These are phyloP conservation scores for Astragalus membranaceus DNA, from an alignment of 306 rosid genomes.

Conservation along the genomic window DNA sequence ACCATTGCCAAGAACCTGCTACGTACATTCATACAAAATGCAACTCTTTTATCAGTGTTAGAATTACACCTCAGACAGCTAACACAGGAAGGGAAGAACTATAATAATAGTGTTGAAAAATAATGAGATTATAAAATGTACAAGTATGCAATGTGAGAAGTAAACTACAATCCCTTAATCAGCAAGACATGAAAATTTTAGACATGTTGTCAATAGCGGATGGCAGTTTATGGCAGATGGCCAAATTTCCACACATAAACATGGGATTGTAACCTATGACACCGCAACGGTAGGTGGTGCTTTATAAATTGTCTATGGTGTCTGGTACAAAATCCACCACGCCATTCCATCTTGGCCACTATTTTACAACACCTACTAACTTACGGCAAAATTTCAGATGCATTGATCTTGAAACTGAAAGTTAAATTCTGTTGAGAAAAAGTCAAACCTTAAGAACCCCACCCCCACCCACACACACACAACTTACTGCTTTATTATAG, in stretches of 20 bases:
- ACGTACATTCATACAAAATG: conserved; percentile 31
- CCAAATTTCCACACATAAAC: too few relatives aligned
- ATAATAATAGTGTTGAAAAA: neutral
- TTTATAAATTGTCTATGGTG: too few relatives aligned
- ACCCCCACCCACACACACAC: neutral
- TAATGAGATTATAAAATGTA: neutral
- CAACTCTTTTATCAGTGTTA: conserved; percentile 13
- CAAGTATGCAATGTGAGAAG: neutral
- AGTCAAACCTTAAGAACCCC: neutral
- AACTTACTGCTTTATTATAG: conserved; percentile 40
- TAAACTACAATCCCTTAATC: neutral
- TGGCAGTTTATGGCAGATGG: too few relatives aligned
- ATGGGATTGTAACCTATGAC: too few relatives aligned
- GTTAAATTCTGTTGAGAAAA: neutral
- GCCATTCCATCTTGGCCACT: too few relatives aligned
- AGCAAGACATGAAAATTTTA: conserved; percentile 1
- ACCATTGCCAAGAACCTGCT: conserved; percentile 35
- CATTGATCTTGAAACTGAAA: conserved; percentile 11
- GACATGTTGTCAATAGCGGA: neutral
- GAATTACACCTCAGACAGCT: neutral
- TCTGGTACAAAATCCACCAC: too few relatives aligned
- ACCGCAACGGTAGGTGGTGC: too few relatives aligned
- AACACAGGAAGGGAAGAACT: neutral
- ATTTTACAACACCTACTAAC: neutral
- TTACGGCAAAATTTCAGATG: neutral